These are phyloP conservation scores for Athelia sp. DNA, from an alignment of 1,284 basidiomycete genomes.

Conservation along the genomic window DNA sequence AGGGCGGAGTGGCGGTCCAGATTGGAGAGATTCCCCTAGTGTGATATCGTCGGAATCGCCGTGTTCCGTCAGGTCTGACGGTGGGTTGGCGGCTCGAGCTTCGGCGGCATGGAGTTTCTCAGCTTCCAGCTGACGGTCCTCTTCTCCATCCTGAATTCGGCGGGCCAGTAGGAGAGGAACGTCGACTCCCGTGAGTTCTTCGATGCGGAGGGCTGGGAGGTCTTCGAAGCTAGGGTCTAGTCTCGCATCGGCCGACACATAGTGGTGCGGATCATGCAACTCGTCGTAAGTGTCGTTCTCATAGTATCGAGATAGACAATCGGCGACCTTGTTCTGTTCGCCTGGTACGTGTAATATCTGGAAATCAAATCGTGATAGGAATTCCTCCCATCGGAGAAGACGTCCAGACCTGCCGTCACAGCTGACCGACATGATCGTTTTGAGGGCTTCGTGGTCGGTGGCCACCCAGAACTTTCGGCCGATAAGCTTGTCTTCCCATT, in stretches of 20 bases:
- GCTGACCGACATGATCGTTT: neutral
- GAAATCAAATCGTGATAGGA: constrained; percentile 24
- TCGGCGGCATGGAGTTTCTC: no score
- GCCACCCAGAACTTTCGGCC: constrained; percentile 25
- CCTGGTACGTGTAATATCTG: constrained; percentile 25
- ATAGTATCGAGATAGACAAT: constrained; percentile 22
- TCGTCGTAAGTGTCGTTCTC: constrained; percentile 13
- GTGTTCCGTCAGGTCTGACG: no score
- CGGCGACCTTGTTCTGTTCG: constrained; percentile 23
- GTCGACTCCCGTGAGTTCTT: constrained; percentile 4
- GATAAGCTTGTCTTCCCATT: constrained; percentile 23
- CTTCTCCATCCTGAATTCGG: neutral
- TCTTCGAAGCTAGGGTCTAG: neutral
- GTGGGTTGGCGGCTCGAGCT: no score
- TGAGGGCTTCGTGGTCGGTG: constrained; percentile 32
- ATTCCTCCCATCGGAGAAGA: constrained; percentile 1
- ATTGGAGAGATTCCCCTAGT: no score
- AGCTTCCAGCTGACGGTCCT: constrained; percentile 3
- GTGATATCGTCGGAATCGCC: no score
- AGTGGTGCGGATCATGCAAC: neutral
- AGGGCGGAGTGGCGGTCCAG: no score
- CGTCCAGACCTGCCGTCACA: neutral
- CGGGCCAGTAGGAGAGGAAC: neutral
- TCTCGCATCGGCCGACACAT: neutral
- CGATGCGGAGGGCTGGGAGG: neutral